Conservation (phyloP, 495 filamentous ascomycete genomes). For the Aspergillus baeticus region DNA sequence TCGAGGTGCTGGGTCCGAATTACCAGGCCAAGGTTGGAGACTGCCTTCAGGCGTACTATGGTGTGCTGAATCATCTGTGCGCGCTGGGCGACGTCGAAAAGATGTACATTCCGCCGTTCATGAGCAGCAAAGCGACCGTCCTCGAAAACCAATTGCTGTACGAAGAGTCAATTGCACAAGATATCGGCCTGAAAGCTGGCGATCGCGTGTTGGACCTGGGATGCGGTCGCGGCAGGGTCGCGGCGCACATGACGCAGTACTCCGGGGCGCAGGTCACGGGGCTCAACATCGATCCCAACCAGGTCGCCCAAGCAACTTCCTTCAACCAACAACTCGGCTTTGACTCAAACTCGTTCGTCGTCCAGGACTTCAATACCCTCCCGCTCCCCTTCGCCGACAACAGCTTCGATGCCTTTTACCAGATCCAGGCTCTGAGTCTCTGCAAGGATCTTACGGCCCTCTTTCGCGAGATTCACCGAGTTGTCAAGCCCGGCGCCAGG, state of each 20-base stretch:
- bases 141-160: slow-evolving; percentile 56
- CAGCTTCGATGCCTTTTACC: slow-evolving; percentile 61
- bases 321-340: slow-evolving; percentile 52
- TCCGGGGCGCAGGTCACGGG: slow-evolving; percentile 57
- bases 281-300: slow-evolving; percentile 62
- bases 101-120: slow-evolving; percentile 66
- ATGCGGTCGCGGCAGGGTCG: slow-evolving; percentile 60
- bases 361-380: slow-evolving; percentile 57
- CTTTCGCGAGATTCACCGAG: slow-evolving; percentile 54
- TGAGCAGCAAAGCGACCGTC: slow-evolving; percentile 56
- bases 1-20: slow-evolving; percentile 52
- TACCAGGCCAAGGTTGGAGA: slow-evolving; percentile 60
- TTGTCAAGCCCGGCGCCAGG: slow-evolving; percentile 57
- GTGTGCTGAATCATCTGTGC: slow-evolving; percentile 63
- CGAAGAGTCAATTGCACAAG: slow-evolving; percentile 54
- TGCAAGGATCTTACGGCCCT: slow-evolving; percentile 54
- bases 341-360: slow-evolving; percentile 49
- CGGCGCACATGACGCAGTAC: slow-evolving; percentile 58
- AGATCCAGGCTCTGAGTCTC: slow-evolving; percentile 62
- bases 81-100: slow-evolving; percentile 67
- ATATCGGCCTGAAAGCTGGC: slow-evolving; percentile 50
- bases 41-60: slow-evolving; percentile 60
- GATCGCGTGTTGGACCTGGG: slow-evolving; percentile 58
- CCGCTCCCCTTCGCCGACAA: slow-evolving; percentile 56
- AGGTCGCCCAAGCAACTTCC: slow-evolving; percentile 53